Percentiles rank a stretch among this genome's conserved stretches.
Conservation (phyloP, 75 land plant genomes). For the Ceratopteris richardii region DNA sequence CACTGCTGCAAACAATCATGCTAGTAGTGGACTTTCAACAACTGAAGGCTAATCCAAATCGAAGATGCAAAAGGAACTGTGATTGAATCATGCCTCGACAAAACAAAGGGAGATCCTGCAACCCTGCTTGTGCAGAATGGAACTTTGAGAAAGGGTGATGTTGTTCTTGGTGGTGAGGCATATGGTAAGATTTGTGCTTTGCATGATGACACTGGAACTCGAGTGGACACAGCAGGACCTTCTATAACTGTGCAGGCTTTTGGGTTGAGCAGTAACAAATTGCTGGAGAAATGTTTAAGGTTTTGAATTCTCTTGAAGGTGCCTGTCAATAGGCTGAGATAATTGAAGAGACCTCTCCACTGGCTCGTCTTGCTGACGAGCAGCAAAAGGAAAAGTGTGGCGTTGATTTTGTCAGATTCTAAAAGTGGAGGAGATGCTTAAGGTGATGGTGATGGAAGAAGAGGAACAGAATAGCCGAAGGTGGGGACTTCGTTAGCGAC, state of each 20-base stretch:
- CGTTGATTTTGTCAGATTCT: constrained; percentile 75
- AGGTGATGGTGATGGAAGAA: constrained; percentile 50
- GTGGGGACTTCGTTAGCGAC: too few relatives aligned
- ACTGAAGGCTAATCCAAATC: constrained; percentile 88
- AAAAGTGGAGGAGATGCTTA: too few relatives aligned
- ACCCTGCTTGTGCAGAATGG: constrained; percentile 98
- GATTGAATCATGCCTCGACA: constrained; percentile 90
- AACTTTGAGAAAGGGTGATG: constrained; percentile 81
- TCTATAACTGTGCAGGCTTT: constrained; percentile 91
- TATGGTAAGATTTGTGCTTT: constrained; percentile 98
- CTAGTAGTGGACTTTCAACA: constrained; percentile 98
- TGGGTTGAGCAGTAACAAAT: constrained; percentile 79
- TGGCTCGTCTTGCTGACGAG: constrained; percentile 55
- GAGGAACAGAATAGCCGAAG: constrained; percentile 83
- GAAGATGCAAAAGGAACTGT: constrained; percentile 92
- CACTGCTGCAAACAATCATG: constrained; percentile 84
- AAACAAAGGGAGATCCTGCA: constrained; percentile 79
- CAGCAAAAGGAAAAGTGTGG: constrained; percentile 79
- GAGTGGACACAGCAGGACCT: constrained; percentile 82
- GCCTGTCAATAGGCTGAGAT: constrained; percentile 77
- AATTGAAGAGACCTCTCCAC: constrained; percentile 40
- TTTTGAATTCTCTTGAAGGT: constrained; percentile 59
- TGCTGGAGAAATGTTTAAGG: constrained; percentile 97
- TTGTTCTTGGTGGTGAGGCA: constrained; percentile 85
- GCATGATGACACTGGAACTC: constrained; percentile 77